Conservation (phyloP, 768 basidiomycete species). For the Chalciporus pseudorubinellus region DNA sequence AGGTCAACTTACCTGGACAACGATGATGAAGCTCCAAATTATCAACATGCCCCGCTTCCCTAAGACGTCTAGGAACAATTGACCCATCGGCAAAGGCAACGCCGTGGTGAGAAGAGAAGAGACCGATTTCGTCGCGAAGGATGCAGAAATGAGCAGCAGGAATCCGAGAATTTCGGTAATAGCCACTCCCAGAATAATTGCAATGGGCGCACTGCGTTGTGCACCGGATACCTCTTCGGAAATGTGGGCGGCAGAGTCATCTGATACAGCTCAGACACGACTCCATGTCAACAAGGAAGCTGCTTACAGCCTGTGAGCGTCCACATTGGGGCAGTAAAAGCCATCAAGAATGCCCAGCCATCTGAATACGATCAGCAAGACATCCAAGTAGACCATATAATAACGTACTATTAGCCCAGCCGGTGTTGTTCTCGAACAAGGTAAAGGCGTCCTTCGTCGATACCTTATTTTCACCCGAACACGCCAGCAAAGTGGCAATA, state of each 20-base stretch:
- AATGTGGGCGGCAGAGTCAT: slow-evolving; percentile 76
- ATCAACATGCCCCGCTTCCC: no score
- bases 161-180: slow-evolving; percentile 62
- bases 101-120: slow-evolving; percentile 43
- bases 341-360: slow-evolving; percentile 70
- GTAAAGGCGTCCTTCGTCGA: slow-evolving; percentile 69
- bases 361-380: slow-evolving; percentile 4
- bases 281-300: no score
- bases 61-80: slow-evolving; percentile 67
- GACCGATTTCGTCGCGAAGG: slow-evolving; percentile 60
- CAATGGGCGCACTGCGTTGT: slow-evolving; percentile 60
- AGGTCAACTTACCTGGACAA: slow-evolving; percentile 46
- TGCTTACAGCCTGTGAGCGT: slow-evolving; percentile 58
- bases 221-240: slow-evolving; percentile 71
- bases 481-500: slow-evolving; percentile 56
- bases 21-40: slow-evolving; percentile 69
- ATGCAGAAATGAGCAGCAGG: slow-evolving; percentile 62
- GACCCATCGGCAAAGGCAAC: slow-evolving; percentile 69
- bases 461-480: slow-evolving; percentile 55
- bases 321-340: slow-evolving; percentile 79
- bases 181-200: slow-evolving; percentile 63
- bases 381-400: no score
- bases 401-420: slow-evolving; percentile 47
- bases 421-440: slow-evolving; percentile 66
- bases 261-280: slow-evolving; percentile 30